Percentiles rank a stretch among this genome's conserved stretches.
Evolutionary conservation across 2,329 filamentous ascomycete species (phyloP).

Genomic region (Fusarium phyllophilum): DNA sequence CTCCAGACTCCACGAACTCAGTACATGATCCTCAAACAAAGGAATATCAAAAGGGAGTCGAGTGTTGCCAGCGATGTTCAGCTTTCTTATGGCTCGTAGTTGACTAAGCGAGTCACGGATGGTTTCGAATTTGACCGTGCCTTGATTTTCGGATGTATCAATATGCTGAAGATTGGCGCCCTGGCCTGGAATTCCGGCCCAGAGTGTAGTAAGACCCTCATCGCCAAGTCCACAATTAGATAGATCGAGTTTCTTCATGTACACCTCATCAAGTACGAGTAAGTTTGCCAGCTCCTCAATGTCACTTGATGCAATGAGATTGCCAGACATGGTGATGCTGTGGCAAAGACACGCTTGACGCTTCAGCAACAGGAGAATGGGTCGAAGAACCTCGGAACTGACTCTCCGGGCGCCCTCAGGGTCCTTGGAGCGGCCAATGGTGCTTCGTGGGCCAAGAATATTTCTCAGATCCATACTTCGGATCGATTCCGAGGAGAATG

Average conservation of each 20-base stretch:
- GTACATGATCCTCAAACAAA: conserved; percentile 57
- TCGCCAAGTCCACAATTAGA: conserved; percentile 64
- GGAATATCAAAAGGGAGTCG: conserved; percentile 57
- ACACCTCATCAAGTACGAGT: conserved; percentile 49
- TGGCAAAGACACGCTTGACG: conserved; percentile 61
- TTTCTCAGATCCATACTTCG: conserved; percentile 65
- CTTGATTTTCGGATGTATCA: conserved; percentile 64
- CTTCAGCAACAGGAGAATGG: conserved; percentile 61
- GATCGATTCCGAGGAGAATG: conserved; percentile 66
- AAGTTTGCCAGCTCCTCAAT: conserved; percentile 56
- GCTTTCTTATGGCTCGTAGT: conserved; percentile 55
- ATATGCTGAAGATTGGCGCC: conserved; percentile 58
- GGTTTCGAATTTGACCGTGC: conserved; percentile 60
- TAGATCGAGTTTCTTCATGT: conserved; percentile 60
- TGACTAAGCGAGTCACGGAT: conserved; percentile 57
- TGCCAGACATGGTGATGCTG: conserved; percentile 62
- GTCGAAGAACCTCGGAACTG: conserved; percentile 57
- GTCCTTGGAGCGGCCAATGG: conserved; percentile 33
- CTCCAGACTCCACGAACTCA: conserved; percentile 59
- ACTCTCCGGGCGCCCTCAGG: conserved; percentile 37
- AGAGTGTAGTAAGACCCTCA: conserved; percentile 58
- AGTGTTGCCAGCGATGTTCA: conserved; percentile 63
- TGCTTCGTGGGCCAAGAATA: conserved; percentile 46
- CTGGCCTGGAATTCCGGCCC: conserved; percentile 59
- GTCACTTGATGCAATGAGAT: conserved; percentile 57